phyloP scores from a whole-genome alignment of 208 protist species.

The Borovskyia barvae region DNA sequence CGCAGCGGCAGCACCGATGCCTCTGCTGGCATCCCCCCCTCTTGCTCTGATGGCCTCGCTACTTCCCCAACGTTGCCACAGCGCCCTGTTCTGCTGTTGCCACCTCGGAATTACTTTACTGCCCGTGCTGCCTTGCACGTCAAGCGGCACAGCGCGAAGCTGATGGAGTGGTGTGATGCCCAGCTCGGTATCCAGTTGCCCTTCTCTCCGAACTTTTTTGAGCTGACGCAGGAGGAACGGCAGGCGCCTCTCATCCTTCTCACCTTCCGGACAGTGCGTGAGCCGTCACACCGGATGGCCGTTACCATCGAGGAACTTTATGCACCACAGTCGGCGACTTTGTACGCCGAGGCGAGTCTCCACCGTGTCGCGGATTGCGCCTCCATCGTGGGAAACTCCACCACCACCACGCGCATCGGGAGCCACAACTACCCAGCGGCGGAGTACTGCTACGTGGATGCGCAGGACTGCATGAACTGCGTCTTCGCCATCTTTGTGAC shows the following conservation, averaged over 20 bases:
- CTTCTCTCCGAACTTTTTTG: conserved; percentile 77
- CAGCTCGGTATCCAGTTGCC: conserved; percentile 61
- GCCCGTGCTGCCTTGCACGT: conserved; percentile 67
- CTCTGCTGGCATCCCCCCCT: background rate
- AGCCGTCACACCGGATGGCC: conserved; percentile 57
- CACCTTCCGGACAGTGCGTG: conserved; percentile 57
- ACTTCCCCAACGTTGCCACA: conserved; percentile 9
- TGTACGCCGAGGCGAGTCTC: conserved; percentile 68
- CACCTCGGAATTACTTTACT: conserved; percentile 52
- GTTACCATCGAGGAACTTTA: conserved; percentile 70
- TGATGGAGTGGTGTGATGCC: conserved; percentile 81
- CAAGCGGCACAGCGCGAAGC: conserved; percentile 49
- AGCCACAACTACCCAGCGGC: conserved; percentile 45
- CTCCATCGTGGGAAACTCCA: conserved; percentile 44
- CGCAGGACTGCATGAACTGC: conserved; percentile 36
- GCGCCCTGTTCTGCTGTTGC: too few species aligned
- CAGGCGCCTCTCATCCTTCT: conserved; percentile 82
- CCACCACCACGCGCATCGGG: conserved; percentile 59
- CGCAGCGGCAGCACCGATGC: background rate
- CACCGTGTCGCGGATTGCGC: conserved; percentile 60
- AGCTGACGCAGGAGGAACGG: conserved; percentile 65
- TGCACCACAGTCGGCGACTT: conserved; percentile 30
- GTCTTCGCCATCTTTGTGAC: conserved; percentile 76
- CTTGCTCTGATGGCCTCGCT: background rate
- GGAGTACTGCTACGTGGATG: conserved; percentile 85